Evolutionary conservation across 2,329 filamentous ascomycete species (phyloP).

Genomic region (Bertia moriformis): DNA sequence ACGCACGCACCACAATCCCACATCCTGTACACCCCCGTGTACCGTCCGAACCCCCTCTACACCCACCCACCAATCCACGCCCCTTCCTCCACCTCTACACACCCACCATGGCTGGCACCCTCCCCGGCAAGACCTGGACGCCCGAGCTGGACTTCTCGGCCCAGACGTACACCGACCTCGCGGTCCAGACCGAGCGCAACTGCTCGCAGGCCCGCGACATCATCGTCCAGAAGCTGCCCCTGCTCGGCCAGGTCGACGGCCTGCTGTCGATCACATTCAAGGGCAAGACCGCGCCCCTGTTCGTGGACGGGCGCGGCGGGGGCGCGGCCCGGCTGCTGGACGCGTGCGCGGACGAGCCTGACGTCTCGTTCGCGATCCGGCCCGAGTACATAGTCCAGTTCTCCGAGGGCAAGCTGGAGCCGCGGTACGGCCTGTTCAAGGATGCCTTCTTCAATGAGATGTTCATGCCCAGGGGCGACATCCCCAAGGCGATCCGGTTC

Average conservation of each 20-base stretch:
- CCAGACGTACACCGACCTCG: slow-evolving; percentile 6
- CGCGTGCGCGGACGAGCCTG: slow-evolving; percentile 7
- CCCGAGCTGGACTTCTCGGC: slow-evolving; percentile 9
- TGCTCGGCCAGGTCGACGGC: slow-evolving; percentile 8
- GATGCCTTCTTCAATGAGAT: slow-evolving; percentile 10
- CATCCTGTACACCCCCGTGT: no score
- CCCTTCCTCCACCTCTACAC: no score
- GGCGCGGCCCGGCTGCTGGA: slow-evolving; percentile 8
- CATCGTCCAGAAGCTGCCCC: slow-evolving; percentile 9
- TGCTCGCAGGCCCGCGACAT: slow-evolving; percentile 6
- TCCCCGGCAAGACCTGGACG: slow-evolving; percentile 7
- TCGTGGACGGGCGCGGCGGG: slow-evolving; percentile 10
- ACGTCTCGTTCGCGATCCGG: slow-evolving; percentile 9
- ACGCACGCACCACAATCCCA: no score
- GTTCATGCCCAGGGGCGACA: slow-evolving; percentile 9
- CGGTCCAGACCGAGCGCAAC: slow-evolving; percentile 6
- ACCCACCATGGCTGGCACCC: slow-evolving; percentile 7
- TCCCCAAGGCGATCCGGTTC: slow-evolving; percentile 11
- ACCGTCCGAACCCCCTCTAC: no score
- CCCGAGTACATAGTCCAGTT: slow-evolving; percentile 10
- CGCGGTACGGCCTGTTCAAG: slow-evolving; percentile 12
- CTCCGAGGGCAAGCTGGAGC: slow-evolving; percentile 10
- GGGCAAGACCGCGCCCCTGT: slow-evolving; percentile 8
- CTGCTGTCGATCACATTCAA: slow-evolving; percentile 7
- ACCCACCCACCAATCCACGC: no score